These are phyloP conservation scores for Ceratocystis colombiana DNA, from an alignment of 2,329 filamentous ascomycete genomes.

Conservation along the genomic window DNA sequence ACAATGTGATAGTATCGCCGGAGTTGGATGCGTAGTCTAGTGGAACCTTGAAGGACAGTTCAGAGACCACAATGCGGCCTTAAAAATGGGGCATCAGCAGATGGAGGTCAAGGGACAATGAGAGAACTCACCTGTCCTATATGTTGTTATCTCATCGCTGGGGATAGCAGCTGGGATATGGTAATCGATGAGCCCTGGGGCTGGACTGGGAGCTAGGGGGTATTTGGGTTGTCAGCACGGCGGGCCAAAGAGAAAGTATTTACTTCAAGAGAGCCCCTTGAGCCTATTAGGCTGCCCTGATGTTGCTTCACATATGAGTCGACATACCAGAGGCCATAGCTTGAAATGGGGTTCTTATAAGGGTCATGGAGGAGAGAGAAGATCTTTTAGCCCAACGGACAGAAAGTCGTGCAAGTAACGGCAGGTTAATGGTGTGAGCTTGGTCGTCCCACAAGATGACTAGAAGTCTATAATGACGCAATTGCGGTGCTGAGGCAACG, in stretches of 20 bases:
- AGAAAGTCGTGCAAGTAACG: background rate
- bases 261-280: background rate
- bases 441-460: background rate
- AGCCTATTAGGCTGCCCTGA: background rate
- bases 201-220: conserved; percentile 5
- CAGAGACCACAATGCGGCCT: conserved; percentile 68
- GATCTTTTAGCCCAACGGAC: too few species aligned
- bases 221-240: too few species aligned
- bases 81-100: conserved; percentile 2
- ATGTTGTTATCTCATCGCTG: conserved; percentile 18
- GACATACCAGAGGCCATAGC: conserved; percentile 11
- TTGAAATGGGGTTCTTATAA: background rate
- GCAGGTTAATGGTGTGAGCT: background rate
- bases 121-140: conserved; percentile 18
- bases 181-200: background rate
- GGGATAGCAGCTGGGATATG: conserved; percentile 20
- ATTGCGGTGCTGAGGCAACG: background rate
- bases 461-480: background rate
- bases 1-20: conserved; percentile 57
- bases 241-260: too few species aligned
- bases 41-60: conserved; percentile 80
- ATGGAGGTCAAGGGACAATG: background rate
- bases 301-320: background rate
- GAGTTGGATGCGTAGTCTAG: conserved; percentile 56
- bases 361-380: background rate